A percentile compares a stretch with the other conserved stretches of the same genome.
Evolutionary conservation across 768 basidiomycete genomes (phyloP).

Genomic region (Tulasnella sp.): DNA sequence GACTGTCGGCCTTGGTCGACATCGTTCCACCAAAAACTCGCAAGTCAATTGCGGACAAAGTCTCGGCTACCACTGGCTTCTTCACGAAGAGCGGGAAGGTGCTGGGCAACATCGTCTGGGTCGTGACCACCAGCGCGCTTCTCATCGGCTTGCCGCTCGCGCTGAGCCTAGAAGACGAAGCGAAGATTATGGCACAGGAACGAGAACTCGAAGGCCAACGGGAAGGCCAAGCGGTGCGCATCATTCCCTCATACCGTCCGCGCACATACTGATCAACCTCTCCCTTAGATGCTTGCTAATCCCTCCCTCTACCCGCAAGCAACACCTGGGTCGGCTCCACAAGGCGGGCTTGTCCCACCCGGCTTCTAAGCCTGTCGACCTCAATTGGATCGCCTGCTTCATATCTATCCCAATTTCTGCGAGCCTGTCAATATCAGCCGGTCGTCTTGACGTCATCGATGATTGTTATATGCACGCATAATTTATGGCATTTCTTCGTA

Average conservation of each 20-base stretch:
- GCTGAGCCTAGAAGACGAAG: constrained; percentile 90
- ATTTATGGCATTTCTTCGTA: background rate
- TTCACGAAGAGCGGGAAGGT: constrained; percentile 57
- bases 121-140: constrained; percentile 85
- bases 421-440: background rate
- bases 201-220: constrained; percentile 47
- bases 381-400: background rate
- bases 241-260: too few relatives aligned
- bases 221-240: constrained; percentile 7
- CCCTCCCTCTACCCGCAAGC: background rate
- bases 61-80: constrained; percentile 50
- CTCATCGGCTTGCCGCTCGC: constrained; percentile 91
- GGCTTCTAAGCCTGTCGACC: background rate
- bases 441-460: background rate
- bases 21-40: constrained; percentile 90
- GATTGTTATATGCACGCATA: background rate
- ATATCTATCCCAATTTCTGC: background rate
- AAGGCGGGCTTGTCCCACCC: constrained; percentile 12
- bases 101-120: constrained; percentile 86
- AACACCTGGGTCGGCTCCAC: constrained; percentile 2
- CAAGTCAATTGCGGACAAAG: constrained; percentile 51
- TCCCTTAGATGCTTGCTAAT: constrained; percentile 16
- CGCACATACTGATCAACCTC: background rate
- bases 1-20: constrained; percentile 84
- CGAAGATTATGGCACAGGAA: constrained; percentile 87